These are phyloP conservation scores for Penicillium ucsense DNA, from an alignment of 495 filamentous ascomycete species.

Conservation along the genomic window DNA sequence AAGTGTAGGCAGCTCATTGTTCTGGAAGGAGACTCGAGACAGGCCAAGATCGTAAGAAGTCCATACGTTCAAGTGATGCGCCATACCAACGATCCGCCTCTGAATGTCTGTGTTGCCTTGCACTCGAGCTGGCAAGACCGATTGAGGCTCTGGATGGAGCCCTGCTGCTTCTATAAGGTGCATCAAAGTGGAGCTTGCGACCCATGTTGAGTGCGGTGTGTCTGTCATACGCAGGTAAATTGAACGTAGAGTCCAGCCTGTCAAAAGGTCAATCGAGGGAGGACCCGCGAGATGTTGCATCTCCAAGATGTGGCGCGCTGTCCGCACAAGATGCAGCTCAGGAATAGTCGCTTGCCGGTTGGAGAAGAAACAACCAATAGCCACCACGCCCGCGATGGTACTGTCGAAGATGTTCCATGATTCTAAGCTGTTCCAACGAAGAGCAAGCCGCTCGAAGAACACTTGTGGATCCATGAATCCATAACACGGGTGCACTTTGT, in stretches of 20 bases:
- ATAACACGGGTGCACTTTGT: conserved; percentile 37
- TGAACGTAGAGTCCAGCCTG: conserved; percentile 35
- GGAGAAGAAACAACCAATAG: conserved; percentile 35
- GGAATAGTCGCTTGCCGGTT: conserved; percentile 13
- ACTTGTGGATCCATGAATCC: conserved; percentile 32
- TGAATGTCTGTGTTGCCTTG: conserved; percentile 23
- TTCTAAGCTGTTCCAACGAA: conserved; percentile 20
- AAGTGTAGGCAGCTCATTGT: conserved; percentile 13
- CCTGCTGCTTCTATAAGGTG: conserved; percentile 42
- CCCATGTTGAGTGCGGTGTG: conserved; percentile 38
- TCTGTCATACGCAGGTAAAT: conserved; percentile 40
- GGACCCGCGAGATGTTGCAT: conserved; percentile 5
- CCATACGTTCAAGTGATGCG: conserved; percentile 37
- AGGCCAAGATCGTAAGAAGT: conserved; percentile 42
- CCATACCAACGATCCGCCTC: conserved; percentile 31
- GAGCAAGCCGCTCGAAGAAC: conserved; percentile 20
- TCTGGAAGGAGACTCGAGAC: conserved; percentile 29
- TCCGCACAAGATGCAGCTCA: conserved; percentile 28
- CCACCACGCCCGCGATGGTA: conserved; percentile 32
- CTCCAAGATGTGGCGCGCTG: conserved; percentile 28
- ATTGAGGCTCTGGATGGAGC: conserved; percentile 29
- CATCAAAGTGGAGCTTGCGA: conserved; percentile 40
- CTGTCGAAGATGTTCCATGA: conserved; percentile 24
- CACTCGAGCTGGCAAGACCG: conserved; percentile 6
- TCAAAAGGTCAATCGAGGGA: conserved; percentile 26